Evolutionary conservation across 345 rosid genomes (phyloP), one percentile per base, ranked within the genome.

Genomic region (Dimocarpus longan): DNA sequence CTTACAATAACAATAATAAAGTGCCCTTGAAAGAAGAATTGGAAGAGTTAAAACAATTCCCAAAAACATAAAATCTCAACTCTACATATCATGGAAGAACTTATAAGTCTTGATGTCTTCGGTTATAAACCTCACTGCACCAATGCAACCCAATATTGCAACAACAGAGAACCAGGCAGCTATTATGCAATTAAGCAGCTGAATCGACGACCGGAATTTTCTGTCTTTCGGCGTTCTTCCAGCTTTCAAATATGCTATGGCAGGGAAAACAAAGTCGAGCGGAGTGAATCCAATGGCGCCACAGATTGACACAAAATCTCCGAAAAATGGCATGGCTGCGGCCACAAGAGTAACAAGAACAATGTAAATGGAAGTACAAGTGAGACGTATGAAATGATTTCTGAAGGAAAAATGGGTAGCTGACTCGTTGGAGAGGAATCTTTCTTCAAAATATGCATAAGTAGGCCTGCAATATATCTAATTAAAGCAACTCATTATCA

Each of bases 391-490:
- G 28, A 84, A 71, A 32, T 68, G 15, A 72, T 74, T 48, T 54
- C 64, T 80, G 74, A 66, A 3, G 5, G 69, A 21, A 13, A 69
- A 59, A 44, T 3, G 43, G 21, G n/a, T 22, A 7, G 32, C 15
- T 13, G 28, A 13, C 50, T 68, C 60, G 60, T 70, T 44, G 32
- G 54, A 46, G 4, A 71, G 68, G 70, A 75, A 16, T 37, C 68
- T 84, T 74, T 86, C 85, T 78, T 86, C 87, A 8, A 87, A 83
- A 82, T 76, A 87, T 8, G 87, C 87, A 66, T 82, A 88, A 2
- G 91, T 87, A 11, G 92, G 92, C 70, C 92, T 79, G 89, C 90
- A 89, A 68, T 89, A 89, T 66, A 86, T 89, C 90, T 87, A 40
- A 71, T 10, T 15, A 64, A 65, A 60, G 59, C 52, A 78, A 40